Evolutionary conservation across 345 rosid species (phyloP).

Genomic region (Euphorbia pulcherrima): DNA sequence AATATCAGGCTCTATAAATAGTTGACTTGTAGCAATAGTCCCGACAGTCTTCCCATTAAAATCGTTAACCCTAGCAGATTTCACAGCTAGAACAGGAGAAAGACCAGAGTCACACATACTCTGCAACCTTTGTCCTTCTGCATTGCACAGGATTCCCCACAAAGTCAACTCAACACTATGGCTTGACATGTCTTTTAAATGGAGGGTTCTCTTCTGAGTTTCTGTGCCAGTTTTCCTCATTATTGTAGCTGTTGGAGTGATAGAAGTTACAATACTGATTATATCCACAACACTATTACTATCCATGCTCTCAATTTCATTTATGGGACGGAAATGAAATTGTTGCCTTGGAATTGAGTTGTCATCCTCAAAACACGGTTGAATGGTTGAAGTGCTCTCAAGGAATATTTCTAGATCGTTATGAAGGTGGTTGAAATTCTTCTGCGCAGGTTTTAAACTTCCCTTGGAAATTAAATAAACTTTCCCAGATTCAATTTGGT

Average conservation of each 20-base stretch:
- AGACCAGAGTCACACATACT: slow-evolving; percentile 68
- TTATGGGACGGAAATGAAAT: slow-evolving; percentile 63
- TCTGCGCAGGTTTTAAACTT: slow-evolving; percentile 72
- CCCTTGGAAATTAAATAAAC: slow-evolving; percentile 81
- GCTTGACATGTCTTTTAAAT: slow-evolving; percentile 77
- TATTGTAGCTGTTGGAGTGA: slow-evolving; percentile 53
- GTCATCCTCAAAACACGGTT: slow-evolving; percentile 73
- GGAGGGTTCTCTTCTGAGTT: slow-evolving; percentile 72
- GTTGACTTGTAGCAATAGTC: slow-evolving; percentile 65
- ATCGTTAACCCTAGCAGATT: slow-evolving; percentile 66
- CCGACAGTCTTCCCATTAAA: slow-evolving; percentile 85
- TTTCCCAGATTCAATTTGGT: slow-evolving; percentile 70
- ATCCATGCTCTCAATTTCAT: slow-evolving; percentile 70
- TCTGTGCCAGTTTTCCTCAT: slow-evolving; percentile 75
- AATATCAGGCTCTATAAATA: slow-evolving; percentile 68
- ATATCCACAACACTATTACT: slow-evolving; percentile 55
- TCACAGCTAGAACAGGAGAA: slow-evolving; percentile 73
- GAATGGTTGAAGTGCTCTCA: slow-evolving; percentile 56
- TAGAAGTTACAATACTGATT: slow-evolving; percentile 63
- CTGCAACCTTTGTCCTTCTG: slow-evolving; percentile 75
- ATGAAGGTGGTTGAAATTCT: slow-evolving; percentile 74
- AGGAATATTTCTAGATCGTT: slow-evolving; percentile 71
- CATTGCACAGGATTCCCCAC: slow-evolving; percentile 75
- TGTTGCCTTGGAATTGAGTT: slow-evolving; percentile 59
- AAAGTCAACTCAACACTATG: slow-evolving; percentile 81